Evolutionary conservation across 805 yeast species (phyloP), one percentile per base, ranked within the genome.

Genomic region (Naumovozyma castellii): DNA sequence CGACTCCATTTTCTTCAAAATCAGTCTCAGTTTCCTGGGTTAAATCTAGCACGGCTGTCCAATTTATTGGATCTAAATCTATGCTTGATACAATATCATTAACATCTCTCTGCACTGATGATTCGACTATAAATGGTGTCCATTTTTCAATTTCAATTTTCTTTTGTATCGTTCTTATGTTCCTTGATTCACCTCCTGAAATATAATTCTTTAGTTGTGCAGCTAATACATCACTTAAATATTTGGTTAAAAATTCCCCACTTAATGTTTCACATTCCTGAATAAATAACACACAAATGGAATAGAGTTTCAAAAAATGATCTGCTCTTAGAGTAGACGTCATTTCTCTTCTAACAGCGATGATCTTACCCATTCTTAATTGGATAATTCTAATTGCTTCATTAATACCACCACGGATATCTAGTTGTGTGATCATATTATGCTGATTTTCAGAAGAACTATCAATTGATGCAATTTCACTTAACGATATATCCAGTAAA

Each of bases 211-310:
- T 76, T 3, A 81, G 69, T 46, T 84, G 95, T 25, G 72, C 69
- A n/a, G 71, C 73, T 13, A 87, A 61, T 51, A 78, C 73, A 41
- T 79, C 84, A 38, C 80, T 75, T 20, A 90, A 63, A n/a, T 75
- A 78, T 19, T 71, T 68, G 0, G 76, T 69, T 12, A 71, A 59
- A 5, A 73, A 69, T 41, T 71, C 75, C 0, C 94, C 95, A 3
- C 86, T 78, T 3, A 88, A 73, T 12, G 77, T 68, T 58, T 92
- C 97, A 57, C 95, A 84, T 53, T 86, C 95, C 36, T 74, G 75
- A 32, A 87, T 66, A 55, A 88, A 88, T 17, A 80, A 67, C 0
- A 80, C 73, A 41, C 78, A 76, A 12, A 83, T 64, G 2, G 81
- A 67, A 58, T 78, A 85, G 38, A 85, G 71, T 43, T 77, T 66